Conservation (phyloP, 2,329 filamentous ascomycete genomes). For the Stagonosporopsis tanaceti region DNA sequence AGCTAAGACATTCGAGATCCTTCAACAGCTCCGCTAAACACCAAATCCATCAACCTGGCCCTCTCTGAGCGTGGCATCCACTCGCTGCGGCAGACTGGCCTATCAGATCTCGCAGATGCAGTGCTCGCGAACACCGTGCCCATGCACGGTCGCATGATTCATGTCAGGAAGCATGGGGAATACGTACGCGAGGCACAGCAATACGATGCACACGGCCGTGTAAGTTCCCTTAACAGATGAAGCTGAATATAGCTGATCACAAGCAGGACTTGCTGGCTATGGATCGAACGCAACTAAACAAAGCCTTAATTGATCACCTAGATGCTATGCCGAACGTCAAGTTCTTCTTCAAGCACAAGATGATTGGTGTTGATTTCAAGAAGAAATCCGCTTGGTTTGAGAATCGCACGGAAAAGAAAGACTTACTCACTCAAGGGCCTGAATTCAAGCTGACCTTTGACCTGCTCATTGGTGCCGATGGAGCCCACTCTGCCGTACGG, state of each 20-base stretch:
- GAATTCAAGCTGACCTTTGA: conserved; percentile 91
- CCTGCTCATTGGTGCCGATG: conserved; percentile 92
- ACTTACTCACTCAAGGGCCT: conserved; percentile 34
- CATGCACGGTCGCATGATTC: conserved; percentile 97
- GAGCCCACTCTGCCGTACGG: conserved; percentile 88
- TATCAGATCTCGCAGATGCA: conserved; percentile 72
- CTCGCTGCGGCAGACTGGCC: conserved; percentile 76
- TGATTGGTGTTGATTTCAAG: conserved; percentile 87
- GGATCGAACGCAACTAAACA: conserved; percentile 85
- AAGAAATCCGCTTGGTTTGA: conserved; percentile 89
- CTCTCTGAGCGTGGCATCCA: conserved; percentile 93
- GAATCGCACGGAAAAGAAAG: conserved; percentile 42
- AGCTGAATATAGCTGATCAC: conserved; percentile 20
- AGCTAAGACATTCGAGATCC: conserved; percentile 82
- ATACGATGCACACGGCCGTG: conserved; percentile 88
- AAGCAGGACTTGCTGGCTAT: conserved; percentile 80
- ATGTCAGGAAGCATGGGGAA: conserved; percentile 71
- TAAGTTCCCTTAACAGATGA: conserved; percentile 53
- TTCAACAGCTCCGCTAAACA: conserved; percentile 85
- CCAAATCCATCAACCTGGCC: conserved; percentile 97
- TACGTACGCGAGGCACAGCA: conserved; percentile 82
- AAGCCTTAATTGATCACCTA: conserved; percentile 81
- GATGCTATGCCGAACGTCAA: conserved; percentile 87
- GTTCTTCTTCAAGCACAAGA: conserved; percentile 91
- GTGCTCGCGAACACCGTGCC: conserved; percentile 83